Base-by-base conservation (phyloP, 306 rosid species). In the Dalbergia oliveri region DNA sequence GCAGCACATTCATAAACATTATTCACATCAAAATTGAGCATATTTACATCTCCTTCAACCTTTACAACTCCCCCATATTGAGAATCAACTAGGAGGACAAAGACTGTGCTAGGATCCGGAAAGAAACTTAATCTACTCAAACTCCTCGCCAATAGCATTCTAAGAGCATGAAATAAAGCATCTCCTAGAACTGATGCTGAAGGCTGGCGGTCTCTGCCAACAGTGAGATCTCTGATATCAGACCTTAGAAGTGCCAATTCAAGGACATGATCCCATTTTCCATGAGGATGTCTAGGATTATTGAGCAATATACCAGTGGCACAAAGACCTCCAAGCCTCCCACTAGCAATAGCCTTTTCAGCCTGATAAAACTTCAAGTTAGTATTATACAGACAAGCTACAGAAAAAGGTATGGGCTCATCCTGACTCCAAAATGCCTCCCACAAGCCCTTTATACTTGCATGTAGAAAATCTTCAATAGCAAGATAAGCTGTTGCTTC, bases 361-460 rank as follows among this genome's bases (percentile, higher is more conserved):
- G 96, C 98, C 87, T 88, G 96, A 81, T 90, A 95, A 83, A 95
- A 95, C 79, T 93, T 95, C 82, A 91, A 73, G 81, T 93, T 91
- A 79, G 88, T 64, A 79, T 88, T 85, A 86, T 87, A 88, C 57
- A 93, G 79, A 87, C 96, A 91, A 74, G 92, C 89, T 65, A 89
- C 99, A 64, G 94, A 88, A 82, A 95, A 95, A 80, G 99, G 99
- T 91, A 95, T 83, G 73, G 94, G 93, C 79, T 88, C 93, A 73
- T 93, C 98, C 73, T 85, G 96, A 83, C 91, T 88, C 99, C 99
- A 95, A 86, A 95, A 95, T 43, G 96, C 93, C 86, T 93, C 98
- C 98, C 99, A 95, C 85, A 95, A 88, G 54, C 98, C 97, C 82
- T 91, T 95, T 63, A 89, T 82, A 85, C 98, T 78, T 9, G 99